Conservation (phyloP, 2,329 filamentous ascomycete genomes). For the Neofusicoccum cordaticola region DNA sequence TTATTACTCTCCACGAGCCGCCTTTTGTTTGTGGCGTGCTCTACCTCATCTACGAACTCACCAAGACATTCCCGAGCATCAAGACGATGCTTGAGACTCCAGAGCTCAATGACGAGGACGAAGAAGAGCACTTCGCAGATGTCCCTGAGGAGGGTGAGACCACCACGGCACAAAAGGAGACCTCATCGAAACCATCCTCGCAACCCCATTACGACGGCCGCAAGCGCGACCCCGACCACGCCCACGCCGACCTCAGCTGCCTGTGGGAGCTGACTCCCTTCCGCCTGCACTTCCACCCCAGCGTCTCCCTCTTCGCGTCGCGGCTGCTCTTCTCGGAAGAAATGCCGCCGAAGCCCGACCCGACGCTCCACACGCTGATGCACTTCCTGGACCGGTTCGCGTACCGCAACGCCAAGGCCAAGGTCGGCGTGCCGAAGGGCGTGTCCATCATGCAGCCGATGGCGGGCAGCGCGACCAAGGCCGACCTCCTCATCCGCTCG, state of each 20-base stretch:
- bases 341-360: constrained; percentile 82
- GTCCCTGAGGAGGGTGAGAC: constrained; percentile 54
- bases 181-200: neutral
- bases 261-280: constrained; percentile 89
- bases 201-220: constrained; percentile 69
- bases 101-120: constrained; percentile 74
- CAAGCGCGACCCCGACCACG: constrained; percentile 87
- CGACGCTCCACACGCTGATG: constrained; percentile 85
- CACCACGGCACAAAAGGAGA: constrained; percentile 19
- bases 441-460: constrained; percentile 96
- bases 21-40: constrained; percentile 91
- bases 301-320: constrained; percentile 78
- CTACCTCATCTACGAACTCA: constrained; percentile 80
- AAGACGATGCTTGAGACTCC: constrained; percentile 65
- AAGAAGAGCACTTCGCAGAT: constrained; percentile 70
- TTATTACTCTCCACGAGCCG: constrained; percentile 83
- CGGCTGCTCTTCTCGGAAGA: constrained; percentile 65
- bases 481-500: constrained; percentile 62
- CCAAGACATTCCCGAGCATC: constrained; percentile 75
- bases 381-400: constrained; percentile 97
- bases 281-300: constrained; percentile 84
- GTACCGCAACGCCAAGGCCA: constrained; percentile 87
- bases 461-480: constrained; percentile 55
- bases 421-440: constrained; percentile 57
- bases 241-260: constrained; percentile 88